Evolutionary conservation across 2,329 filamentous ascomycete genomes (phyloP), one percentile per base, ranked within the genome.

Genomic region (Diaporthe sp.): DNA sequence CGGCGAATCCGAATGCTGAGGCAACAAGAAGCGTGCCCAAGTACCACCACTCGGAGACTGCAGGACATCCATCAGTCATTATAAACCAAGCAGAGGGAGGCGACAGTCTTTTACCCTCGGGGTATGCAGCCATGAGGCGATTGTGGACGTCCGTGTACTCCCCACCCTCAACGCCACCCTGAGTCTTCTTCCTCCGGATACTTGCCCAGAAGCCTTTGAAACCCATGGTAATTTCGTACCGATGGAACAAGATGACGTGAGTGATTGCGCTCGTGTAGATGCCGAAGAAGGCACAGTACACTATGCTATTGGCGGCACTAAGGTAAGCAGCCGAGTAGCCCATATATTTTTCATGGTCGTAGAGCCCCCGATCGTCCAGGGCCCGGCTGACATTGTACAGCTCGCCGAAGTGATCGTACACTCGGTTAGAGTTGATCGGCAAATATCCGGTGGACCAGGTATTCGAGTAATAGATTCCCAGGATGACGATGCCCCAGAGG

Each of bases 261-360:
- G 86, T 87, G 22, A 91, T 80, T 0, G 86, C 87, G 25, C 88
- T 87, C 0, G 89, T 85, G 78, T 90, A 90, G 42, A 89, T 86
- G 70, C 85, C 88, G 74, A 91, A 91, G 82, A 89, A 90, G 80
- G 87, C 88, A 77, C 88, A 83, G 82, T 90, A 91, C n/a, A 88
- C 51, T 9, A 76, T 53, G 4, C 47, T n/a, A 13, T 72, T 77
- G 17, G 63, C 74, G 10, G 81, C 79, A 37, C 77, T 75, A 44
- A 82, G 74, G 70, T 78, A 82, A 1, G 78, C 77, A 20, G 79
- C 79, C 4, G 77, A 80, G 73, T 82, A 82, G 4, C 72, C 75
- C 42, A 78, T 61, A 71, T 81, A 81, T 3, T 76, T 77, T 0
- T 78, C 77, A 58, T 83, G 78, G 10, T 82, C 73, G 15, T 79